Evolutionary conservation across 495 filamentous ascomycete genomes (phyloP), one percentile per base, ranked within the genome.

Genomic region (Daldinia vernicosa): DNA sequence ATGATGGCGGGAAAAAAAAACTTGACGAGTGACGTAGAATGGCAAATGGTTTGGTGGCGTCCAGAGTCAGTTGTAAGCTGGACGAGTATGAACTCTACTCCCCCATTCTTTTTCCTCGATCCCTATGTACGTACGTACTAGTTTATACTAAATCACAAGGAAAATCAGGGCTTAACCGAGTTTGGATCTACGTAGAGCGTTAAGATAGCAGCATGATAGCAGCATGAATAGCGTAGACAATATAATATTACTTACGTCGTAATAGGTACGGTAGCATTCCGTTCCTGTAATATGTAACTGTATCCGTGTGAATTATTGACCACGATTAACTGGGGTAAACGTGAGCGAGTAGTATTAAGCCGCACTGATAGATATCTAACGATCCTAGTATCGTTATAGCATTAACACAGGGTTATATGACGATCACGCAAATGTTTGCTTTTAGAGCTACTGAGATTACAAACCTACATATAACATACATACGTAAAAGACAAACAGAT

Each of bases 1-100:
- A 59, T 57, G 47, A 65, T 30, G 63, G 45, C 39, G 17, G 53
- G 35, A n/a, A 62, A 56, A 60, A 51, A 50, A 55, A 63, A 56
- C 52, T 51, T 32, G 24, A 59, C 52, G 55, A 60, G 70, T 51
- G 28, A 72, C 47, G 70, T 69, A 68, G 70, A 72, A 65, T 72
- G 70, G 61, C 47, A 56, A 45, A 56, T 30, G 65, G 59, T 53
- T 71, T 52, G 60, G 22, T 12, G 69, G 58, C 35, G 53, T 60
- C 52, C 24, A 67, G 53, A 47, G 37, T 19, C 11, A 55, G 59
- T 52, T 26, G 35, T 60, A 43, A 50, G 47, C 14, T 64, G 39
- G 47, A 72, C 33, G 51, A 61, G 53, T 57, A 37, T 65, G 50
- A 72, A 56, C 61, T 72, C 54, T 72, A 61, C 60, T 68, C 64